Evolutionary conservation across 331 rosid genomes (phyloP), one percentile per base, ranked within the genome.

Genomic region (Malus hybrid): DNA sequence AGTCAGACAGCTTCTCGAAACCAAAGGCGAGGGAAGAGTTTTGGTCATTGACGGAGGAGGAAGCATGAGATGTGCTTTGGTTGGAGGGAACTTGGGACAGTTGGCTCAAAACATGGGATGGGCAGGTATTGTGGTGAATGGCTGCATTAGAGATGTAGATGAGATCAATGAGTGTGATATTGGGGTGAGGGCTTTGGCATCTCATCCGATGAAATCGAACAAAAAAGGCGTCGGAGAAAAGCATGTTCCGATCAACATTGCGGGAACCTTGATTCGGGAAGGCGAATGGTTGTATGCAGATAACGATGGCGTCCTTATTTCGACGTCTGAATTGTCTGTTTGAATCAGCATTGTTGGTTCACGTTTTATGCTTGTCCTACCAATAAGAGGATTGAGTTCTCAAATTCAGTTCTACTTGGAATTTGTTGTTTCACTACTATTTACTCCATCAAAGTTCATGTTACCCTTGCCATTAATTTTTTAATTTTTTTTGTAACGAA

Each of bases 281-380:
- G 95, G 95, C 14, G 97, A 91, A 65, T 91, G 97, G 95, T 60
- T 91, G 79, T 91, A 85, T 79, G 95, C 91, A 28, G 95, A 91
- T 65, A 75, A 77, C 39, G 97, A 89, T 24, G 95, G 93, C 57
- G 77, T 91, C 61, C 81, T 84, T 36, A 59, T 91, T 20, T 84
- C 97, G 1, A 89, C 83, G 50, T 78, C 76, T 66, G 93, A 91
- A 85, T 65, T 89, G 44, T 89, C 93, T 15, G 65, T 80, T 50
- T 91, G 80, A 90, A 55, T 6, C 33, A 32, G 34, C 9, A 20
- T 14, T 75, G 54, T n/a, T 15, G 31, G 4, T 57, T 72, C 6
- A 3, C 55, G 5, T 32, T 11, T 33, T 20, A 52, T 33, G 14
- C 5, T 44, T 56, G 54, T 71, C 33, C 22, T n/a, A 7, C 66